Conservation (phyloP, 2,329 filamentous ascomycete species). For the Coniella vitis region DNA sequence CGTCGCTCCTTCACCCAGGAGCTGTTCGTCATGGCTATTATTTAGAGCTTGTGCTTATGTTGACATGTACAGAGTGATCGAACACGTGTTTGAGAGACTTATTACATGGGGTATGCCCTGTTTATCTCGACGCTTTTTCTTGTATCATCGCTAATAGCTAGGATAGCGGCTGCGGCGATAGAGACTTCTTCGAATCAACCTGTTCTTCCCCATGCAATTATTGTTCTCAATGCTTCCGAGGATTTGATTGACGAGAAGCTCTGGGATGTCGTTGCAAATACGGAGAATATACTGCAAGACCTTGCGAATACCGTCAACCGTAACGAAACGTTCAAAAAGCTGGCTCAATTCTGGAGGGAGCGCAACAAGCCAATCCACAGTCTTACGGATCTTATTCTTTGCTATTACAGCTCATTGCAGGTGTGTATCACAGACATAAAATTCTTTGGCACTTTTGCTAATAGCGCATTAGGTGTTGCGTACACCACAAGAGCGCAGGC, state of each 20-base stretch:
- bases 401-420: conserved; percentile 39
- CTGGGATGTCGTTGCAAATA: conserved; percentile 34
- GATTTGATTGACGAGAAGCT: conserved; percentile 29
- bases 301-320: conserved; percentile 22
- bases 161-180: conserved; percentile 34
- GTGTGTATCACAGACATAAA: conserved; percentile 9
- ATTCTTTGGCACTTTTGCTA: not conserved
- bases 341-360: conserved; percentile 27
- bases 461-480: conserved; percentile 25
- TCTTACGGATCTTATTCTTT: conserved; percentile 33
- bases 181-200: conserved; percentile 47
- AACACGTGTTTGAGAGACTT: conserved; percentile 28
- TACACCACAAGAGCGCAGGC: conserved; percentile 34
- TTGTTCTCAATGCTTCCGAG: conserved; percentile 43
- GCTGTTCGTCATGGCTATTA: no score
- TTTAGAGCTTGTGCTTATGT: no score
- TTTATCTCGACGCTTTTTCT: no score
- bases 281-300: conserved; percentile 25
- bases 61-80: not conserved
- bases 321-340: conserved; percentile 24
- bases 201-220: conserved; percentile 45
- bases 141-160: no score
- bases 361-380: conserved; percentile 30
- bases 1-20: no score
- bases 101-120: conserved; percentile 45